Evolutionary conservation across 441 rosid species (phyloP), one percentile per base, ranked within the genome.

Genomic region (Populus trichocarpa): DNA sequence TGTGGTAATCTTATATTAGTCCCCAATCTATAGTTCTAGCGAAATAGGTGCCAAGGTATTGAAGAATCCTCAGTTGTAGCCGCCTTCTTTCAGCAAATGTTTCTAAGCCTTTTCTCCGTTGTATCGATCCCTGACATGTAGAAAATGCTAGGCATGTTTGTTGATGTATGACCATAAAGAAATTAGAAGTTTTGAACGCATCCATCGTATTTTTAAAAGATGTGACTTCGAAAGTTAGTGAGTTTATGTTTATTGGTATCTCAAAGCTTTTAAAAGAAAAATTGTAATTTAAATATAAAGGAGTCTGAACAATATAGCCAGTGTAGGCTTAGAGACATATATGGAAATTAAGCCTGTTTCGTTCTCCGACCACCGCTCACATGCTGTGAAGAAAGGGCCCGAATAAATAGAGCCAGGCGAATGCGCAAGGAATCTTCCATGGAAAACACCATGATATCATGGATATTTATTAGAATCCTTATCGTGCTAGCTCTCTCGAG

Each of bases 391-490:
- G 23, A 42, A 67, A 69, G 20, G 20, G 57, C 7, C 20, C 57
- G 20, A 46, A 46, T 46, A 46, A 4, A 46, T 14, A 14, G 57
- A 53, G 61, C 2, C 13, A 18, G 64, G 74, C 69, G 70, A 78
- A 76, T 36, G 74, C 68, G 12, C 8, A 14, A 57, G 61, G 76
- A 79, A 76, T 83, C 78, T 73, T 6, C 28, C 22, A 18, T 16
- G 28, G 77, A 72, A 50, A 23, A 30, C 32, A 35, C 71, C 18
- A 46, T 1, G 46, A 4, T 46, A 76, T 36, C 70, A n/a, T 70
- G 63, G 40, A 28, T 74, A 23, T 77, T 38, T 72, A 59, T 38
- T 69, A 42, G 75, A 81, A 70, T 78, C 72, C 68, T 82, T 78
- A 61, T 80, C 84, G 42, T 78, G 73, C n/a, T n/a, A n/a, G n/a